A percentile compares a stretch with the other conserved stretches of the same genome.
phyloP scores from a whole-genome alignment of 495 filamentous ascomycete species.

The Barbatosphaeria neglecta region DNA sequence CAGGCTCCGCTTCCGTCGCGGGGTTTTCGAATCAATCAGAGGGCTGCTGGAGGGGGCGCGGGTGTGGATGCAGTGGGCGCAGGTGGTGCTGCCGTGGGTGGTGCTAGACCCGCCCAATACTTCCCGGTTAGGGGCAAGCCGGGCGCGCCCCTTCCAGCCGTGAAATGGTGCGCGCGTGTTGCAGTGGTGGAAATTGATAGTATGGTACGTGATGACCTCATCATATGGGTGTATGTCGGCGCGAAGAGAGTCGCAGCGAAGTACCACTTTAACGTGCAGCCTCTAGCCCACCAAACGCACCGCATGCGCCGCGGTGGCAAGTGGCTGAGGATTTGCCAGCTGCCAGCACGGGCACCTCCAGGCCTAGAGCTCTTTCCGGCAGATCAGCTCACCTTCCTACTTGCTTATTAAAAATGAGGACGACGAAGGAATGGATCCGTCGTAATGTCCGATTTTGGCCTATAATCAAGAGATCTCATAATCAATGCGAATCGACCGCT shows the following conservation, averaged over 20 bases:
- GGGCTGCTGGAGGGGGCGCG: background rate
- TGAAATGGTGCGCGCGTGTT: too few species aligned
- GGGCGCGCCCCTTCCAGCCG: too few species aligned
- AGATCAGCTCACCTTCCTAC: too few species aligned
- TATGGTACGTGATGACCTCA: background rate
- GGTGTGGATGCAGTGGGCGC: background rate
- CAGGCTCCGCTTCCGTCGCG: background rate
- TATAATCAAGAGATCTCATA: too few species aligned
- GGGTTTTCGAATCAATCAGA: background rate
- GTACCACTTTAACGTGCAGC: constrained; percentile 1
- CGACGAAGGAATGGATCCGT: too few species aligned
- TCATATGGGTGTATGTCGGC: background rate
- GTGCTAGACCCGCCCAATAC: background rate
- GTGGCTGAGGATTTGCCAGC: background rate
- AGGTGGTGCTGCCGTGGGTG: too few species aligned
- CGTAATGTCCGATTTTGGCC: too few species aligned
- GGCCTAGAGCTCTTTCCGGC: too few species aligned
- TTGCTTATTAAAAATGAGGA: too few species aligned
- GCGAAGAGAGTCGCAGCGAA: background rate
- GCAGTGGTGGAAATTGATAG: background rate
- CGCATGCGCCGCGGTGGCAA: background rate
- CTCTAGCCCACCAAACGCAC: background rate
- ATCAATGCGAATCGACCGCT: too few species aligned
- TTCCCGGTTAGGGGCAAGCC: background rate
- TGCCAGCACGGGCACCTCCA: too few species aligned